A percentile compares a stretch with the other conserved stretches of the same genome.
Conservation (phyloP, 192 early-diverging fungal genomes). For the Piromyces finnis region DNA sequence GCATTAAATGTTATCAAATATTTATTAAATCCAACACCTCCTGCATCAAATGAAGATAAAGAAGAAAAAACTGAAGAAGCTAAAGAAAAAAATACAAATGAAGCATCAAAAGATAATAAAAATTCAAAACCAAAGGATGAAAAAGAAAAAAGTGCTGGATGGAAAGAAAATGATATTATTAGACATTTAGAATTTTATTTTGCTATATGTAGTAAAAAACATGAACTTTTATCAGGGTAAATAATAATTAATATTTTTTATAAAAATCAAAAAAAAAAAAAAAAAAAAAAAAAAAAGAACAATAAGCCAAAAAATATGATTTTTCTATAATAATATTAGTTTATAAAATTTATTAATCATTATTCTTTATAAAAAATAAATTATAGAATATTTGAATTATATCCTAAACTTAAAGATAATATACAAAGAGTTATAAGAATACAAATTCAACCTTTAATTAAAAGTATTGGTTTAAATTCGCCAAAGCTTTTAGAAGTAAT, state of each 20-base stretch:
- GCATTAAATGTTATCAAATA: conserved; percentile 16
- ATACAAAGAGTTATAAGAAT: conserved; percentile 31
- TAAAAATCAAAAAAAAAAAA: too few relatives aligned
- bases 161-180: conserved; percentile 43
- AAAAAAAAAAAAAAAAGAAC: too few relatives aligned
- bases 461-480: conserved; percentile 35
- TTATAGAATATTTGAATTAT: conserved; percentile 34
- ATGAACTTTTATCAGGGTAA: conserved; percentile 44
- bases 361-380: too few relatives aligned
- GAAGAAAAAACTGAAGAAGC: not conserved
- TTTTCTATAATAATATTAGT: too few relatives aligned
- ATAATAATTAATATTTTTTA: conserved; percentile 1
- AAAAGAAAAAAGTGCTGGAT: conserved; percentile 8
- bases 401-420: conserved; percentile 8
- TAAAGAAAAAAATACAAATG: not conserved
- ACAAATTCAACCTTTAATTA: conserved; percentile 45
- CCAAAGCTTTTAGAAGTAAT: conserved; percentile 31
- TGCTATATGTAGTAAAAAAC: conserved; percentile 54
- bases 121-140: not conserved
- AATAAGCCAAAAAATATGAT: too few relatives aligned
- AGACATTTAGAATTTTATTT: conserved; percentile 56
- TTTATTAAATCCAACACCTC: not conserved
- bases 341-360: too few relatives aligned
- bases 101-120: not conserved
- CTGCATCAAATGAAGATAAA: not conserved